A percentile compares a stretch with the other conserved stretches of the same genome.
Evolutionary conservation across 2,329 filamentous ascomycete genomes (phyloP).

Genomic region (Fusarium sp.): DNA sequence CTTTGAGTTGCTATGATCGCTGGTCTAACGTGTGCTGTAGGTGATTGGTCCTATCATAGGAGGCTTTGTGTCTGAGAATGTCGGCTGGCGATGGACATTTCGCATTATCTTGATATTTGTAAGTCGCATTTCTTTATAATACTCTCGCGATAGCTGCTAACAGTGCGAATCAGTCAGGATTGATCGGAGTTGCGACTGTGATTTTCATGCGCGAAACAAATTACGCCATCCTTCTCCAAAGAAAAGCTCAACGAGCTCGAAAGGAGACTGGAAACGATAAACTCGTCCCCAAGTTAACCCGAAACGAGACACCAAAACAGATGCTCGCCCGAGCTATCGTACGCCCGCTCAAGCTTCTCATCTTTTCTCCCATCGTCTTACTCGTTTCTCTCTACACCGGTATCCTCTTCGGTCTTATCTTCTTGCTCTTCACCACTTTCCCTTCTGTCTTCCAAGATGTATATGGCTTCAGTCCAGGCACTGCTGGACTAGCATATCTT

Average conservation of each 20-base stretch:
- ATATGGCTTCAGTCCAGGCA: conserved; percentile 49
- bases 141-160: not conserved
- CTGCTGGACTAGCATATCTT: conserved; percentile 58
- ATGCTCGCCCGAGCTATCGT: conserved; percentile 51
- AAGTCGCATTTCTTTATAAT: not conserved
- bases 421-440: conserved; percentile 54
- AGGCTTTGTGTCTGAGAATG: conserved; percentile 59
- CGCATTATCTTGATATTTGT: conserved; percentile 61
- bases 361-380: conserved; percentile 66
- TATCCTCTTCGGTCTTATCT: conserved; percentile 53
- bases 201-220: conserved; percentile 49
- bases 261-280: conserved; percentile 33
- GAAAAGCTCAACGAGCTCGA: conserved; percentile 9
- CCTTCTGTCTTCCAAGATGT: conserved; percentile 52
- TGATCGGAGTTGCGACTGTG: not conserved
- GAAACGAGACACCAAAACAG: conserved; percentile 26
- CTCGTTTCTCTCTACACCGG: conserved; percentile 54
- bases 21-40: not conserved
- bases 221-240: conserved; percentile 8
- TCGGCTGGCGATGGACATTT: conserved; percentile 64
- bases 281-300: conserved; percentile 19
- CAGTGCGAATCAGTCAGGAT: not conserved
- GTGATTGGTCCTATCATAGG: conserved; percentile 52
- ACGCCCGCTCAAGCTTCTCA: conserved; percentile 60
- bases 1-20: rapidly evolving